These are phyloP conservation scores for Spinacia oleracea DNA, from an alignment of 179 eudicot genomes.

Conservation along the genomic window DNA sequence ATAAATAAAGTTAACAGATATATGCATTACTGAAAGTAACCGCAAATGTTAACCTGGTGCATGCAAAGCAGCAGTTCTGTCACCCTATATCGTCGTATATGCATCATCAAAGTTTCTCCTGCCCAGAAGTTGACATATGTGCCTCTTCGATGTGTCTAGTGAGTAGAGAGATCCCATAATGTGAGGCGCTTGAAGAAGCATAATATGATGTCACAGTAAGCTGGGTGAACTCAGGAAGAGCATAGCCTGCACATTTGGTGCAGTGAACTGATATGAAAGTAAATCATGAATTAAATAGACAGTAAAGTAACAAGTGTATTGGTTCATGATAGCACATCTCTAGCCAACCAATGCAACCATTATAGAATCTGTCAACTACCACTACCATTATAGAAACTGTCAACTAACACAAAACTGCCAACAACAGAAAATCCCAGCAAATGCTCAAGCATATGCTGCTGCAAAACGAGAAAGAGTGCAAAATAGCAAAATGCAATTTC, in stretches of 20 bases:
- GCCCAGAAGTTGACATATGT: conserved; percentile 46
- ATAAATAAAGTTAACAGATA: conserved; percentile 1
- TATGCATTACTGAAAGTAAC: conserved; percentile 6
- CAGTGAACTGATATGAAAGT: not conserved
- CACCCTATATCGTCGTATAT: conserved; percentile 26
- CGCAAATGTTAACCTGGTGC: conserved; percentile 1
- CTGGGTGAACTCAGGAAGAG: conserved; percentile 76
- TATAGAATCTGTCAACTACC: not conserved
- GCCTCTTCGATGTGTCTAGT: conserved; percentile 75
- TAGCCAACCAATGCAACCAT: not conserved
- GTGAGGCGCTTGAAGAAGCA: conserved; percentile 83
- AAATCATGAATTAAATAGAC: not conserved
- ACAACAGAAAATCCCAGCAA: not conserved
- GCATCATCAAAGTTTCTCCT: conserved; percentile 35
- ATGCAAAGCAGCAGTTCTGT: conserved; percentile 19
- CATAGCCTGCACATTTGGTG: conserved; percentile 55
- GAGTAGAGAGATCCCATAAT: conserved; percentile 74
- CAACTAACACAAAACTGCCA: not conserved
- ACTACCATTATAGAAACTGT: too few species aligned
- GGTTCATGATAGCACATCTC: not conserved
- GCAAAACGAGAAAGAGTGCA: not conserved
- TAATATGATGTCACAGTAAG: conserved; percentile 81
- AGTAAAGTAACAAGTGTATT: not conserved
- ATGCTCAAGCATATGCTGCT: not conserved
- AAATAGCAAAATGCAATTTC: not conserved